Evolutionary conservation across 2,329 filamentous ascomycete genomes (phyloP), one percentile per base, ranked within the genome.

Genomic region (Fusarium anguioides): DNA sequence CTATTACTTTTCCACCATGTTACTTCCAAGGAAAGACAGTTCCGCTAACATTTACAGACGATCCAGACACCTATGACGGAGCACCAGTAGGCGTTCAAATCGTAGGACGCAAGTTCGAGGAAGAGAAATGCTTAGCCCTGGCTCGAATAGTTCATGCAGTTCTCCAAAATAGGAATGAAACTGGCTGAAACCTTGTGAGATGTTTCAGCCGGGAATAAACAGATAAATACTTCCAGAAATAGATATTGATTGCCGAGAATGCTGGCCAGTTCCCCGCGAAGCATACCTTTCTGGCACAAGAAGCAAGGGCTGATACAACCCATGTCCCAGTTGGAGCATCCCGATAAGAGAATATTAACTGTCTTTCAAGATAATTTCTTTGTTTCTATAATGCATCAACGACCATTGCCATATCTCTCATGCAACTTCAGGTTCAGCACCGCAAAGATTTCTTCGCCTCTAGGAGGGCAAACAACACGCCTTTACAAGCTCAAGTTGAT

Each of bases 31-130:
- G 11, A 27, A 27, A 27, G 26, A 10, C 26, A 4, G n/a, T 10
- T 10, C 26, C 26, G 8, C 26, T 27, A 27, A 27, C 26, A 10
- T 10, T 29, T 29, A 9, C 18, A 71, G 68, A 71, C 35, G 42
- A 67, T 2, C 20, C 62, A 3, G 39, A 23, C 4, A 1, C 40
- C 0, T 71, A 71, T 7, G 23, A 69, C 3, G 59, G 62, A 0
- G 68, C 58, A 1, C 65, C 68, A 17, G 59, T 71, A 1, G 65
- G 65, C 0, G 4, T 71, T 4, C 68, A 71, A 6, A 33, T 71
- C 12, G 45, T 69, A 1, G 55, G 41, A 2, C 33, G 65, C 6
- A 67, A 55, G 17, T 69, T 69, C 3, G 65, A 71, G 3, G 68
- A 71, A 9, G 68, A 71, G 40, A 71, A 69, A 12, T 53, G 53